Conservation (phyloP, 2,329 filamentous ascomycete species). For the Lecanosticta acicola region DNA sequence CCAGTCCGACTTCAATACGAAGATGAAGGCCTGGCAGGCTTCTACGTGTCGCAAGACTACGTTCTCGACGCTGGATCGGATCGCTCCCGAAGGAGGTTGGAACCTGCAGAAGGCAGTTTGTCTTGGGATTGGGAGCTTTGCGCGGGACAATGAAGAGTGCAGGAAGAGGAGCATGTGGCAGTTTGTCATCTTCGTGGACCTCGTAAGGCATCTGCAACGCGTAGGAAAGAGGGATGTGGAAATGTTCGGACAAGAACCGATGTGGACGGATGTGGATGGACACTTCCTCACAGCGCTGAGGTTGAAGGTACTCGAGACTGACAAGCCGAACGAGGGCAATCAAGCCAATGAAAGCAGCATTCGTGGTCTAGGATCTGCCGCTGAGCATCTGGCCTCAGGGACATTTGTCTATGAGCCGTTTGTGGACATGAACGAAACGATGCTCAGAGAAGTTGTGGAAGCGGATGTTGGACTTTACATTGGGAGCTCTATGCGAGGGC, state of each 20-base stretch:
- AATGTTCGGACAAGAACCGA: conserved; percentile 28
- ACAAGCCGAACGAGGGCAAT: conserved; percentile 2
- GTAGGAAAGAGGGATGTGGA: conserved; percentile 8
- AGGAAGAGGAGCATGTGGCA: conserved; percentile 30
- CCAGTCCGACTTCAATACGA: conserved; percentile 17
- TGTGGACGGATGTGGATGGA: conserved; percentile 26
- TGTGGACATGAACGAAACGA: conserved; percentile 20
- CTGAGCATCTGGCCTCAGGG: conserved; percentile 7
- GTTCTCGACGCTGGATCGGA: conserved; percentile 15
- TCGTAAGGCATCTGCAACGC: conserved; percentile 14
- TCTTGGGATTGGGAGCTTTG: conserved; percentile 29
- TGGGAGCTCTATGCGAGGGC: conserved; percentile 20
- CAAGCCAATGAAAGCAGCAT: neutral
- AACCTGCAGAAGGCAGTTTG: conserved; percentile 26
- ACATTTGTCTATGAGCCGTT: conserved; percentile 26
- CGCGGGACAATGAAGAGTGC: conserved; percentile 26
- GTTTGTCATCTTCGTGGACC: conserved; percentile 29
- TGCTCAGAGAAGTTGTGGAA: conserved; percentile 14
- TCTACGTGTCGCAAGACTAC: conserved; percentile 21
- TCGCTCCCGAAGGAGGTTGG: conserved; percentile 21
- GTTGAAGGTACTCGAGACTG: conserved; percentile 15
- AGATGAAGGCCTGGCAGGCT: conserved; percentile 19
- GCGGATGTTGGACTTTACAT: conserved; percentile 19
- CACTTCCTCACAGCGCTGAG: conserved; percentile 22
- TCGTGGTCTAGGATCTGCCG: conserved; percentile 14